Conservation (phyloP, 768 basidiomycete species). For the Leucogyrophana mollusca region DNA sequence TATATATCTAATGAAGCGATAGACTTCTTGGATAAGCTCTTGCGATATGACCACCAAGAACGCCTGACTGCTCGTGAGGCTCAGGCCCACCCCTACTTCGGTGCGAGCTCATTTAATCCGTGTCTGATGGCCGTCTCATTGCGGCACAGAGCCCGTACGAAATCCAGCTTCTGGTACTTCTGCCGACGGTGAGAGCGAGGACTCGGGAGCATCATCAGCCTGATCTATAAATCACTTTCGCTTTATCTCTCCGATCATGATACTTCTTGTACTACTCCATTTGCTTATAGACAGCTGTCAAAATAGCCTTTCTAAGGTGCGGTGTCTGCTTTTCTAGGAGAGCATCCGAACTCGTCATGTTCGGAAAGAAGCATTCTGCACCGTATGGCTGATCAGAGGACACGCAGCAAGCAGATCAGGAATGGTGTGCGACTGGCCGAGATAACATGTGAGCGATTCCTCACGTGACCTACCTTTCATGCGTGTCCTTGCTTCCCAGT, state of each 20-base stretch:
- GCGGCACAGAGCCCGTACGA: conserved; percentile 62
- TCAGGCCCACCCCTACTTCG: conserved; percentile 91
- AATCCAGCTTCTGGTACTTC: conserved; percentile 40
- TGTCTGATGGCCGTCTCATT: conserved; percentile 16
- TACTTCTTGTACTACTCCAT: conserved; percentile 30
- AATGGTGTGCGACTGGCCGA: background rate
- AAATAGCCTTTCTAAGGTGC: conserved; percentile 13
- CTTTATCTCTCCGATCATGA: conserved; percentile 21
- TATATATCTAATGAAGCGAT: conserved; percentile 97
- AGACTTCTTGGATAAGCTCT: conserved; percentile 91
- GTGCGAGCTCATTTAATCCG: conserved; percentile 36
- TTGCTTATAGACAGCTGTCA: conserved; percentile 29
- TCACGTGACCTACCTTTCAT: conserved; percentile 15
- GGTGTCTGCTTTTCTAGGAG: background rate
- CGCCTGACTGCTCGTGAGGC: conserved; percentile 93
- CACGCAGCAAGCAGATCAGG: conserved; percentile 10
- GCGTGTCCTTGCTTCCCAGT: conserved; percentile 7
- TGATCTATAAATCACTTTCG: conserved; percentile 22
- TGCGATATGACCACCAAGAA: conserved; percentile 97
- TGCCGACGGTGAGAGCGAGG: conserved; percentile 65
- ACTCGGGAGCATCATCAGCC: conserved; percentile 32
- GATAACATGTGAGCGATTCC: conserved; percentile 1
- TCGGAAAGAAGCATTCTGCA: background rate
- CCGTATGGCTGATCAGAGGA: conserved; percentile 12
- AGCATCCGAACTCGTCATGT: background rate